Conservation (phyloP, 1,284 basidiomycete genomes). For the Taiwanofungus camphoratus region DNA sequence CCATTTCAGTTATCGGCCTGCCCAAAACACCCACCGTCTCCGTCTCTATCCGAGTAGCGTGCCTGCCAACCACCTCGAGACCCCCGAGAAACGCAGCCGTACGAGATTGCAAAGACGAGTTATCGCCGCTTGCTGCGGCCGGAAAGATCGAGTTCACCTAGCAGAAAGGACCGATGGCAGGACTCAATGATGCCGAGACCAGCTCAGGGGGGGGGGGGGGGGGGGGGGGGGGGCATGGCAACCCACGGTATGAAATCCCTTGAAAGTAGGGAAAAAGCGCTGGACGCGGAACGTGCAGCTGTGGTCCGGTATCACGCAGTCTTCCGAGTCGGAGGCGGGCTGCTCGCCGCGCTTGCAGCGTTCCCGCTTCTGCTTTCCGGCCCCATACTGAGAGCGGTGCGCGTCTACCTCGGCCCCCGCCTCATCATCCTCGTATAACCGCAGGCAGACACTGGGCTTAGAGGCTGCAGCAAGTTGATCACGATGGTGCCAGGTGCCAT, state of each 20-base stretch:
- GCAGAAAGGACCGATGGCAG: not conserved
- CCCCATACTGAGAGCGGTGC: not conserved
- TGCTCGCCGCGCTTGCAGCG: too few relatives aligned
- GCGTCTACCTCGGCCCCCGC: not conserved
- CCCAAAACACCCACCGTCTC: not conserved
- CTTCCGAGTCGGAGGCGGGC: not conserved
- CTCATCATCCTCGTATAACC: constrained; percentile 1
- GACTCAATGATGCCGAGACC: not conserved
- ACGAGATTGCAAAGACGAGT: not conserved
- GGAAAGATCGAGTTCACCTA: constrained; percentile 13
- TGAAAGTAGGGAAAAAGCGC: constrained; percentile 8
- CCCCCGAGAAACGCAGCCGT: constrained; percentile 1
- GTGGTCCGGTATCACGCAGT: not conserved
- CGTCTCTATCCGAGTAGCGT: not conserved
- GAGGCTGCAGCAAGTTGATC: not conserved
- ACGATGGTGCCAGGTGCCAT: not conserved
- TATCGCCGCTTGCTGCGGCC: constrained; percentile 8
- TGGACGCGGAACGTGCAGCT: constrained; percentile 3
- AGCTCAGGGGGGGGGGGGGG: not conserved
- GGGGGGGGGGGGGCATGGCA: not conserved
- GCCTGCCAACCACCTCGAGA: not conserved
- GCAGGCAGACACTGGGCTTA: not conserved
- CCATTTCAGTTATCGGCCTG: not conserved
- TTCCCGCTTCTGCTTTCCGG: too few relatives aligned
- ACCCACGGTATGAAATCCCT: constrained; percentile 11